Base-by-base conservation (phyloP, 805 yeast species). In the Geotrichum ghanense region DNA sequence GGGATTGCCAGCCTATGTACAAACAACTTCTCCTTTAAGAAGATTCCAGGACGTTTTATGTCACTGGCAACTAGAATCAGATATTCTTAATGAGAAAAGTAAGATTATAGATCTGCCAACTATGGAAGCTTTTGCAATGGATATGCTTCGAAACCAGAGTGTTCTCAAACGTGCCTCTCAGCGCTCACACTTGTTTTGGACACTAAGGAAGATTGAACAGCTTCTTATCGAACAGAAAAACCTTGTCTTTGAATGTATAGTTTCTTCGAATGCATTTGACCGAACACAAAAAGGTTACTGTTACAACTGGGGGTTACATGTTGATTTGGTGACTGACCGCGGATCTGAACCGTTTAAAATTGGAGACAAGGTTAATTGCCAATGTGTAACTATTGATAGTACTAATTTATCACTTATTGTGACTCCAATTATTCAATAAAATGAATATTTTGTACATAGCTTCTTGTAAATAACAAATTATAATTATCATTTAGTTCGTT, bases 21-120 rank as follows among this genome's bases (percentile, higher is more conserved):
- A 86, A 17, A 81, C 84, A 6, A 89, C 97, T 0, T 88, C 97
- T 0, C 97, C 98, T 1, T 67, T 92, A 52, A 71, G 97, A 60
- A 69, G 97, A 52, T 83, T 75, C 53, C 79, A 83, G 4, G 97
- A 90, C 60, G 63, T 88, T 50, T 61, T 88, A 6, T 81, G 81
- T 56, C 97, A 89, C 56, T 75, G 89, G 76, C 90, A 83, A 55
- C 51, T 85, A 1, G 81, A 78, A 47, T 59, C 76, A 1, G 61
- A 57, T 46, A 47, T 80, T 14, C 52, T 51, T 2, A 52, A 51
- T 14, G 60, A 53, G 26, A 55, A 1, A 9, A 22, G 31, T 16
- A 21, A 25, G 3, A 35, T 45, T 24, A 39, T 52, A 19, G 22
- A 48, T 22, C 22, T 27, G 7, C 6, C n/a, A n/a, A 50, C 50